A percentile compares a stretch with the other conserved stretches of the same genome.
Conservation (phyloP, 352 stramenopile genomes). For the Globisporangium emineosum region DNA sequence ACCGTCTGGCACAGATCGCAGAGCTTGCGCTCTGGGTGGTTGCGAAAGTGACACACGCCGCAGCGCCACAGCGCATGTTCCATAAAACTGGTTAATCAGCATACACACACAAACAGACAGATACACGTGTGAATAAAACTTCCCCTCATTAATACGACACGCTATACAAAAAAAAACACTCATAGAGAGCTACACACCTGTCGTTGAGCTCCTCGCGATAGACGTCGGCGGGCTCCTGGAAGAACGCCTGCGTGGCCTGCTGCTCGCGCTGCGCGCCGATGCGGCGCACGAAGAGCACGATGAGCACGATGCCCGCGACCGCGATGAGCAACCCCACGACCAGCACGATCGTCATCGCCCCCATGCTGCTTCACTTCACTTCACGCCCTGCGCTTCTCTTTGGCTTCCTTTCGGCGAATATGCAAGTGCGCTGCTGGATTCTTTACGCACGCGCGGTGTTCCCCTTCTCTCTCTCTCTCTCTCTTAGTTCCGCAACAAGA, state of each 20-base stretch:
- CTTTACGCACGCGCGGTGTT: neutral
- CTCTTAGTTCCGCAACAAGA: neutral
- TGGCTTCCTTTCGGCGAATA: neutral
- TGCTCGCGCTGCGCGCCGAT: constrained; percentile 35
- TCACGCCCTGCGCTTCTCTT: neutral
- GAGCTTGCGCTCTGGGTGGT: constrained; percentile 73
- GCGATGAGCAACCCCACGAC: constrained; percentile 43
- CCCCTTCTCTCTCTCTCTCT: neutral
- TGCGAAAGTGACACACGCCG: constrained; percentile 87
- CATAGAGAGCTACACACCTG: constrained; percentile 23
- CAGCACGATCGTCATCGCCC: constrained; percentile 25
- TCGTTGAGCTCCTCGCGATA: constrained; percentile 84
- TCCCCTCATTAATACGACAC: neutral
- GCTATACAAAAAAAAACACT: neutral
- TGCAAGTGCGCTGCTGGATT: neutral
- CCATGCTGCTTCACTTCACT: constrained; percentile 14
- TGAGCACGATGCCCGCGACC: constrained; percentile 35
- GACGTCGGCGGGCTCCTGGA: constrained; percentile 56
- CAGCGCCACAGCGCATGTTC: constrained; percentile 85
- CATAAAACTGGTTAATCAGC: constrained; percentile 41
- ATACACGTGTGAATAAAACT: neutral
- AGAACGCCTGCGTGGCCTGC: constrained; percentile 42
- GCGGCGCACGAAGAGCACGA: constrained; percentile 44
- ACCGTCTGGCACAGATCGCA: constrained; percentile 86
- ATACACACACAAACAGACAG: neutral